phyloP scores from a whole-genome alignment of 176 grass and related monocot genomes.

The Echinochloa phyllopogon region DNA sequence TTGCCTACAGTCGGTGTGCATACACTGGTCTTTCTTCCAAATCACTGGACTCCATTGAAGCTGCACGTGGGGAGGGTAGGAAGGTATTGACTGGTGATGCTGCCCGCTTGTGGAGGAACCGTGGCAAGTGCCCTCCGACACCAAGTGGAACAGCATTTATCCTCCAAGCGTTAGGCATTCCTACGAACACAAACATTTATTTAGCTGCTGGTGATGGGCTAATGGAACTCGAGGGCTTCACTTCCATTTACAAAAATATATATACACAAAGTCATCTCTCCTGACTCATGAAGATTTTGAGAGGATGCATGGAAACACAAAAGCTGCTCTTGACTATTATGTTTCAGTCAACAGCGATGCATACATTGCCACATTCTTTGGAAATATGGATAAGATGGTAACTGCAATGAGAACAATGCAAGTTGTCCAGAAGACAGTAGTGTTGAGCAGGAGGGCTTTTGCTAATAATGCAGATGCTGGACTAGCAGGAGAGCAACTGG shows the following conservation, averaged over 20 bases:
- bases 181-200: constrained; percentile 74
- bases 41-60: constrained; percentile 76
- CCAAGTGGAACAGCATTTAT: constrained; percentile 91
- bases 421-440: constrained; percentile 69
- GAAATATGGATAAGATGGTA: constrained; percentile 99
- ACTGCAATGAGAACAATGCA: constrained; percentile 83
- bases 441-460: constrained; percentile 91
- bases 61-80: constrained; percentile 63
- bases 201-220: constrained; percentile 90
- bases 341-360: constrained; percentile 89
- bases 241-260: constrained; percentile 75
- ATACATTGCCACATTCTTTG: constrained; percentile 88
- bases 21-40: constrained; percentile 70
- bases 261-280: constrained; percentile 78
- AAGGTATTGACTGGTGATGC: constrained; percentile 71
- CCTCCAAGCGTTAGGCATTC: constrained; percentile 74
- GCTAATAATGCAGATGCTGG: constrained; percentile 63
- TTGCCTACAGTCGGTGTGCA: constrained; percentile 75
- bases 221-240: constrained; percentile 85
- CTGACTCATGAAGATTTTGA: constrained; percentile 75
- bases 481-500: constrained; percentile 64
- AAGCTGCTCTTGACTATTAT: constrained; percentile 94
- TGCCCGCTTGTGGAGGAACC: constrained; percentile 76
- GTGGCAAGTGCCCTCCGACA: constrained; percentile 90
- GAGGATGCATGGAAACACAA: constrained; percentile 94